Evolutionary conservation across 2,329 filamentous ascomycete species (phyloP).

Genomic region (Ophiognomonia clavigignenti-juglandacearum): DNA sequence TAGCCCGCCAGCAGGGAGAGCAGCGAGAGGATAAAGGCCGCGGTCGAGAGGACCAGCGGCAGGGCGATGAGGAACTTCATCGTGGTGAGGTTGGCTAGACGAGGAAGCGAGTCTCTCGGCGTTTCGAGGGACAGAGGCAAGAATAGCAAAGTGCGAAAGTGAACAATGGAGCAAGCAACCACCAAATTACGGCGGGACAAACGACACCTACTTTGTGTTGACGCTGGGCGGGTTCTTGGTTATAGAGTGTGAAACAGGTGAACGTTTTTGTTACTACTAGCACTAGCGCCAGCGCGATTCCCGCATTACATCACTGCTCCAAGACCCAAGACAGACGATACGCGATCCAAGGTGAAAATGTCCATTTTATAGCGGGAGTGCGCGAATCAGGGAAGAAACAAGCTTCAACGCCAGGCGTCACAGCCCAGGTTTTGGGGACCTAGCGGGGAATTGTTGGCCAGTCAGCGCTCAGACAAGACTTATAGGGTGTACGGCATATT

Average conservation of each 20-base stretch:
- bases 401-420: not conserved
- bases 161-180: too few relatives aligned
- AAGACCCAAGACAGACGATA: not conserved
- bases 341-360: too few relatives aligned
- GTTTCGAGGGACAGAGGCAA: not conserved
- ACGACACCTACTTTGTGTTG: too few relatives aligned
- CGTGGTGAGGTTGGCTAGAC: not conserved
- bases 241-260: too few relatives aligned
- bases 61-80: slow-evolving; percentile 15
- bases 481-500: too few relatives aligned
- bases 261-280: too few relatives aligned
- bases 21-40: slow-evolving; percentile 31
- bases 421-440: not conserved
- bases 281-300: too few relatives aligned
- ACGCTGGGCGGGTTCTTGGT: too few relatives aligned
- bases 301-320: not conserved
- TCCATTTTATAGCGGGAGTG: too few relatives aligned
- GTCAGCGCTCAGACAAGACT: too few relatives aligned
- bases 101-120: not conserved
- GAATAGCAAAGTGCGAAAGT: too few relatives aligned
- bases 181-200: too few relatives aligned
- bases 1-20: slow-evolving; percentile 33
- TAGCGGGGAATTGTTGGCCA: not conserved
- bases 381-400: not conserved
- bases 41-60: slow-evolving; percentile 28